phyloP scores from a whole-genome alignment of 257 asterid species.

The Penstemon newberryi region DNA sequence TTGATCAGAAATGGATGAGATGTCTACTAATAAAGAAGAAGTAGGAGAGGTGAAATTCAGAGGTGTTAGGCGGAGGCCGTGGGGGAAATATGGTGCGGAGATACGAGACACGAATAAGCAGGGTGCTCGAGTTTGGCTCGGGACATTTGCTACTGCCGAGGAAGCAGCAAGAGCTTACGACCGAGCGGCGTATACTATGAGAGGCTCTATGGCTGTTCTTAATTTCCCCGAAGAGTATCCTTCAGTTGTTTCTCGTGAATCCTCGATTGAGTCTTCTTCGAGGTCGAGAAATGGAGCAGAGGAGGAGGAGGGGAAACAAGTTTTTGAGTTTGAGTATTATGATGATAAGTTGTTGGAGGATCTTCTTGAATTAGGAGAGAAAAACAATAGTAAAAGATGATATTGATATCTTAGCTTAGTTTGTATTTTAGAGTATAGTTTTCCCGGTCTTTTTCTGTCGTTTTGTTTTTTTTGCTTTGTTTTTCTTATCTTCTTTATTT shows the following conservation, averaged over 20 bases:
- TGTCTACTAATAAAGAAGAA: conserved; percentile 14
- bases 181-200: conserved; percentile 56
- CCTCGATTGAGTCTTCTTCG: neutral
- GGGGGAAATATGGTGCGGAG: conserved; percentile 82
- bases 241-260: conserved; percentile 11
- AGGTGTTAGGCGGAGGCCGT: conserved; percentile 73
- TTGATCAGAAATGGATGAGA: conserved; percentile 10
- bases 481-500: too few species aligned
- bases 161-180: conserved; percentile 82
- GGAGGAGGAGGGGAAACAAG: conserved; percentile 29
- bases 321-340: conserved; percentile 42
- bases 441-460: too few species aligned
- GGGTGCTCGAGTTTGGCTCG: conserved; percentile 71
- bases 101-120: conserved; percentile 53
- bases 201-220: conserved; percentile 62
- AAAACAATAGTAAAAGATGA: neutral
- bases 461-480: too few species aligned
- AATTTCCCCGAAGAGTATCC: conserved; percentile 71
- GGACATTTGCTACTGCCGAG: conserved; percentile 65
- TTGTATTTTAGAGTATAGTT: too few species aligned
- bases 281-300: conserved; percentile 24
- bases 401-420: too few species aligned
- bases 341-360: conserved; percentile 52
- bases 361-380: conserved; percentile 40
- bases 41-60: conserved; percentile 44